Conservation (phyloP, 306 rosid genomes). For the Mimosa bimucronata region DNA sequence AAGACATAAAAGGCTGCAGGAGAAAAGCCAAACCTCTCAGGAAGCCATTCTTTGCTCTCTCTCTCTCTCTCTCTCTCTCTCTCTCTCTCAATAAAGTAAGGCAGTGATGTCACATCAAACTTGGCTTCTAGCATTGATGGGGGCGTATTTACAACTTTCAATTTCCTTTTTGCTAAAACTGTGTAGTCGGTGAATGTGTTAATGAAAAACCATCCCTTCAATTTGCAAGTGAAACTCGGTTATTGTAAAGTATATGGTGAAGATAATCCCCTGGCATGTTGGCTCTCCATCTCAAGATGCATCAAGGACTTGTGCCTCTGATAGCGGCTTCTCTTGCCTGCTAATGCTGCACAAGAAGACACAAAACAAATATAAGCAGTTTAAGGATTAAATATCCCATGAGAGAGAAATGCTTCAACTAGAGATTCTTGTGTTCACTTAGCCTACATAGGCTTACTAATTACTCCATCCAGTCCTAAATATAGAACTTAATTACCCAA, state of each 20-base stretch:
- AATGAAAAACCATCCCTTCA: background rate
- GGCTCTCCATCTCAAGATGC: slow-evolving; percentile 98
- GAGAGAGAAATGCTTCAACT: background rate
- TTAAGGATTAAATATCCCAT: background rate
- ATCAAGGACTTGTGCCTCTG: slow-evolving; percentile 89
- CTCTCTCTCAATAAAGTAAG: slow-evolving; percentile 7
- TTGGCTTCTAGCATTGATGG: slow-evolving; percentile 17
- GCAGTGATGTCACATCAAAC: slow-evolving; percentile 34
- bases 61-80: slow-evolving; percentile 21
- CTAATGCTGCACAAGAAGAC: slow-evolving; percentile 64
- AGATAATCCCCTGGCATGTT: slow-evolving; percentile 84
- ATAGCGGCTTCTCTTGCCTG: slow-evolving; percentile 85
- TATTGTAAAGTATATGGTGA: slow-evolving; percentile 54
- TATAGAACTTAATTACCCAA: no score
- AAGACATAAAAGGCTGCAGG: slow-evolving; percentile 21
- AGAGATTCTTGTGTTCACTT: background rate
- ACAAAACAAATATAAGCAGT: slow-evolving; percentile 16
- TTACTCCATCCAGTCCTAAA: no score
- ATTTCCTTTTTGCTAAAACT: slow-evolving; percentile 26
- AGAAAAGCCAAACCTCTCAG: slow-evolving; percentile 29
- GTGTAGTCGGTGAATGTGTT: slow-evolving; percentile 34
- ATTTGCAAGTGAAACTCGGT: background rate
- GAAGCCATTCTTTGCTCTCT: slow-evolving; percentile 6
- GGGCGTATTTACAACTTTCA: background rate
- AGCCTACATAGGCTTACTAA: background rate